Evolutionary conservation across 148 eudicot species (phyloP).

Genomic region (Persicaria tinctoria): DNA sequence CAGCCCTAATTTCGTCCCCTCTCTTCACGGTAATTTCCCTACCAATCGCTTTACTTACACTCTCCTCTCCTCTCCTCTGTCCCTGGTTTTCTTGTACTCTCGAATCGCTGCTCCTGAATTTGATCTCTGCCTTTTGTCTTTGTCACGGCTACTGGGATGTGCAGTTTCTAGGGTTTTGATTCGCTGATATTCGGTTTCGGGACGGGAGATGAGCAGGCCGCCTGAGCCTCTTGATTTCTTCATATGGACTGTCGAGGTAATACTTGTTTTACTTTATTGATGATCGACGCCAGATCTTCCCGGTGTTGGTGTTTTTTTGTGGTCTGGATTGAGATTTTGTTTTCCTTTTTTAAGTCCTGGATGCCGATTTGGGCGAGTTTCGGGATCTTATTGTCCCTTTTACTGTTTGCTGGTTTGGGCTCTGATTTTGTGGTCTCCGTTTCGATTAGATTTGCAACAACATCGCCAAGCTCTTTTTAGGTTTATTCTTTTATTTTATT

Average conservation of each 20-base stretch:
- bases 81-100: background rate
- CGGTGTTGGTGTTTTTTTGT: background rate
- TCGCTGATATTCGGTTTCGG: background rate
- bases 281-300: background rate
- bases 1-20: background rate
- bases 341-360: background rate
- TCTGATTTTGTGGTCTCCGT: background rate
- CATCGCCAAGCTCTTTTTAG: background rate
- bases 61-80: background rate
- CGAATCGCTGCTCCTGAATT: background rate
- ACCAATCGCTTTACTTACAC: background rate
- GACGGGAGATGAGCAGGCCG: conserved; percentile 14
- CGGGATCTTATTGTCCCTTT: background rate
- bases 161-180: background rate
- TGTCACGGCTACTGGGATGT: background rate
- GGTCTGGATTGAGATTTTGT: background rate
- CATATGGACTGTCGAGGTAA: conserved; percentile 90
- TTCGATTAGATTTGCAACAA: background rate
- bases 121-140: conserved; percentile 6
- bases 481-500: background rate
- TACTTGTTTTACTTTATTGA: background rate
- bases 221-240: conserved; percentile 92
- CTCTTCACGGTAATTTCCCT: background rate
- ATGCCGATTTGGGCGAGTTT: background rate
- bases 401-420: background rate